Conservation (phyloP, 768 basidiomycete genomes). For the Mycena polygramma region DNA sequence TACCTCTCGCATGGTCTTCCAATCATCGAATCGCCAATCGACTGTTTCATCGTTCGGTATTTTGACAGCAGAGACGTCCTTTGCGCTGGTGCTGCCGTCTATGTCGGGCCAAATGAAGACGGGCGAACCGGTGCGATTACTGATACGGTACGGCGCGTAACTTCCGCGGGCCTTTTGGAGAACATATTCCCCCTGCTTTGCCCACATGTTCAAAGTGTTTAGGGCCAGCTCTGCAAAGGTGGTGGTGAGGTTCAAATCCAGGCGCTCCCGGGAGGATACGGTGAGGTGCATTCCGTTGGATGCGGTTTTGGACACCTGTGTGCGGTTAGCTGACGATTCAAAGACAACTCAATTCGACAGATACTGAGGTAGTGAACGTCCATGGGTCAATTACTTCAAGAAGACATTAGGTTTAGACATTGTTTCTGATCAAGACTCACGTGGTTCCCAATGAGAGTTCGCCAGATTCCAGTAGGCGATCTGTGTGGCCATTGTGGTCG, state of each 20-base stretch:
- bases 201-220: constrained; percentile 79
- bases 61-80: constrained; percentile 66
- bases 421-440: constrained; percentile 56
- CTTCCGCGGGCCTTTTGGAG: constrained; percentile 85
- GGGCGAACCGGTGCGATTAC: constrained; percentile 90
- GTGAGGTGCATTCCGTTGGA: constrained; percentile 68
- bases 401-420: constrained; percentile 9
- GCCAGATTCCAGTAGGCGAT: constrained; percentile 97
- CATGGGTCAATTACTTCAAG: constrained; percentile 92
- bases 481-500: constrained; percentile 82
- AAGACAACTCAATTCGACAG: constrained; percentile 23
- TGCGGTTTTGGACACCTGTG: constrained; percentile 64
- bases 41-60: constrained; percentile 81
- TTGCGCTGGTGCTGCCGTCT: constrained; percentile 63
- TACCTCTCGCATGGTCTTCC: constrained; percentile 94
- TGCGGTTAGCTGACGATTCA: background rate
- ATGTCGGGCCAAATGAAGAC: constrained; percentile 89
- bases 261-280: constrained; percentile 81
- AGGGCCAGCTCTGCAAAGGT: constrained; percentile 90
- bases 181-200: constrained; percentile 78
- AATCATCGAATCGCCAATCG: constrained; percentile 98
- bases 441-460: constrained; percentile 98
- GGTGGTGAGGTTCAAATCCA: constrained; percentile 92
- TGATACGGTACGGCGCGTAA: constrained; percentile 94
- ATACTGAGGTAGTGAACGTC: constrained; percentile 83